Conservation (phyloP, 2,329 filamentous ascomycete species). For the Thielaviopsis cerberus region DNA sequence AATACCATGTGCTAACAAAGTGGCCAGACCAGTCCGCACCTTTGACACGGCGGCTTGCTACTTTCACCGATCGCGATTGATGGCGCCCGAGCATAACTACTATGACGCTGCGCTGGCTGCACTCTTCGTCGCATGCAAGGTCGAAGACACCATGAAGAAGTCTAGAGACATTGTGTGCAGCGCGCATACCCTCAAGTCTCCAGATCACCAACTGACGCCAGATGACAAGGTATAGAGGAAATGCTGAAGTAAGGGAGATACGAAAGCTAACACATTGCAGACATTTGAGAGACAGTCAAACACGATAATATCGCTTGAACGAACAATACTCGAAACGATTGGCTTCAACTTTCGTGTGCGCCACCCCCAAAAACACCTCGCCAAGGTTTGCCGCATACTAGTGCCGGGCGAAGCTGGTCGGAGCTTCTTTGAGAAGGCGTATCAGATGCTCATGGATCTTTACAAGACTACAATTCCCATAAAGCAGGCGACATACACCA, state of each 20-base stretch:
- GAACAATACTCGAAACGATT: constrained; percentile 79
- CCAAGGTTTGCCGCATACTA: constrained; percentile 55
- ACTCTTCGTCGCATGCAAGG: constrained; percentile 86
- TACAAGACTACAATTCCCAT: constrained; percentile 86
- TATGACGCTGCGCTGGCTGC: constrained; percentile 75
- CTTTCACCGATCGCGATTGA: constrained; percentile 82
- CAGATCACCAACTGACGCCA: constrained; percentile 47
- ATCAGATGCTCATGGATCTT: constrained; percentile 69
- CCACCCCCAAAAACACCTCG: constrained; percentile 66
- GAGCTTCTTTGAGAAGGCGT: constrained; percentile 48
- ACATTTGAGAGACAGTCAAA: constrained; percentile 64
- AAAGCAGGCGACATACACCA: constrained; percentile 72
- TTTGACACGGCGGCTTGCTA: constrained; percentile 83
- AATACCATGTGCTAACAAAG: constrained; percentile 2
- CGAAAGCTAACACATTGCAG: constrained; percentile 24
- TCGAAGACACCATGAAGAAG: constrained; percentile 95
- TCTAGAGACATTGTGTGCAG: constrained; percentile 82
- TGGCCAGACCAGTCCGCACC: constrained; percentile 59
- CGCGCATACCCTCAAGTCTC: constrained; percentile 65
- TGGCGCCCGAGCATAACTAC: constrained; percentile 73
- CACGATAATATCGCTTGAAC: constrained; percentile 72
- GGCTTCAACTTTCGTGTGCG: constrained; percentile 86
- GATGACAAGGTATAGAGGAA: constrained; percentile 52
- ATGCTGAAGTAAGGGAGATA: neutral
- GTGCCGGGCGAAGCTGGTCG: constrained; percentile 29